phyloP scores from a whole-genome alignment of 2,329 filamentous ascomycete genomes.

The Botrytis cinerea region DNA sequence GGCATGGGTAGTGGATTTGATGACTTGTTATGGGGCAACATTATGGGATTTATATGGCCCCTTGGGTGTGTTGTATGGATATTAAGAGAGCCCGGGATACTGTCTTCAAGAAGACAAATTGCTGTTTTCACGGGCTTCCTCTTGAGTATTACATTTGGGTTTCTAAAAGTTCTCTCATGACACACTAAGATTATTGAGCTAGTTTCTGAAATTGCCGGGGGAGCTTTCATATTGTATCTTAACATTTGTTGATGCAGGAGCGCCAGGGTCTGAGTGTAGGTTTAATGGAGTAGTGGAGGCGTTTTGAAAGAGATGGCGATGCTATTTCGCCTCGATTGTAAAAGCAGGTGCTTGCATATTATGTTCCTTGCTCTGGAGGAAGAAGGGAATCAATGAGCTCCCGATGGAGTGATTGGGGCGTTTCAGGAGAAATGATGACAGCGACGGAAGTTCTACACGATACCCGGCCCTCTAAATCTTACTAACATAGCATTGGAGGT shows the following conservation, averaged over 20 bases:
- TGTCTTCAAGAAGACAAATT: conserved; percentile 79
- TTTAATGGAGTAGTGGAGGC: not conserved
- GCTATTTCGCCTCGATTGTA: not conserved
- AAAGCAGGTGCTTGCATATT: not conserved
- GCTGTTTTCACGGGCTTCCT: conserved; percentile 84
- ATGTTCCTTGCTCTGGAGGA: not conserved
- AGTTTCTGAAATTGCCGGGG: not conserved
- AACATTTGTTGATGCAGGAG: not conserved
- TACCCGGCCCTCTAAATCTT: conserved; percentile 10
- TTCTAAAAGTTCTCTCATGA: conserved; percentile 50
- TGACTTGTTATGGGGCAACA: conserved; percentile 81
- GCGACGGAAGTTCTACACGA: conserved; percentile 5
- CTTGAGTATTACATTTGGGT: conserved; percentile 75
- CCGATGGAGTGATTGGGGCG: not conserved
- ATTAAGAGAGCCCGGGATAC: conserved; percentile 82
- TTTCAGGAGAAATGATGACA: not conserved
- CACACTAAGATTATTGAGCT: not conserved
- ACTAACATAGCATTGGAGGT: not conserved
- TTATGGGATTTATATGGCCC: conserved; percentile 95
- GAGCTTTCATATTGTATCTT: not conserved
- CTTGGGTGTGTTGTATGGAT: conserved; percentile 84
- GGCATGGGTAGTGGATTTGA: conserved; percentile 60
- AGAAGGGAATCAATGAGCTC: not conserved
- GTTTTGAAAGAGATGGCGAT: not conserved
- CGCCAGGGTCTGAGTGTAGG: not conserved